phyloP scores from a whole-genome alignment of 257 asterid species.

The Solanum pinnatisectum region DNA sequence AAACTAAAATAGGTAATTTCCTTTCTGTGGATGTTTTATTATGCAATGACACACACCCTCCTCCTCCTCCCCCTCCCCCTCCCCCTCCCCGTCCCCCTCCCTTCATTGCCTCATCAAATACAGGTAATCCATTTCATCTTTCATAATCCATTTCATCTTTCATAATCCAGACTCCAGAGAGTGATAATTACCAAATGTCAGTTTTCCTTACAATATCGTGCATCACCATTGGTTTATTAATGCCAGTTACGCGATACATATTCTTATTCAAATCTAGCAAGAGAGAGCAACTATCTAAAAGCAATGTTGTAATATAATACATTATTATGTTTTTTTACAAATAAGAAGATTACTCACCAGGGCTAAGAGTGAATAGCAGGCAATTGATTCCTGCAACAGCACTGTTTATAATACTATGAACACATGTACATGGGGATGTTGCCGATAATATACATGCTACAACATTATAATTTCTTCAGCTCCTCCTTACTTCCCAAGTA shows the following conservation, averaged over 20 bases:
- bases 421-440: background rate
- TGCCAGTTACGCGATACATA: background rate
- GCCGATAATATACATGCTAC: background rate
- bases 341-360: background rate
- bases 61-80: background rate
- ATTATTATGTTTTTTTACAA: background rate
- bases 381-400: background rate
- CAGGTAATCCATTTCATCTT: background rate
- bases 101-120: background rate
- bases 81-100: background rate
- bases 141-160: background rate
- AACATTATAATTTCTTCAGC: background rate
- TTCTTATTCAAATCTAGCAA: background rate
- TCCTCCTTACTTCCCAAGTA: background rate
- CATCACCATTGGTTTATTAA: background rate
- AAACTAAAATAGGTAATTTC: background rate
- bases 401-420: background rate
- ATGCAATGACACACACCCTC: background rate
- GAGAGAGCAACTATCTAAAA: background rate
- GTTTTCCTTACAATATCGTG: background rate
- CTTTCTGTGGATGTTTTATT: background rate
- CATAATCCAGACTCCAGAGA: background rate
- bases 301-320: background rate
- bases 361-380: background rate
- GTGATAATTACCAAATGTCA: background rate